These are phyloP conservation scores for Tulasnella sp. DNA, from an alignment of 768 basidiomycete genomes.

Conservation along the genomic window DNA sequence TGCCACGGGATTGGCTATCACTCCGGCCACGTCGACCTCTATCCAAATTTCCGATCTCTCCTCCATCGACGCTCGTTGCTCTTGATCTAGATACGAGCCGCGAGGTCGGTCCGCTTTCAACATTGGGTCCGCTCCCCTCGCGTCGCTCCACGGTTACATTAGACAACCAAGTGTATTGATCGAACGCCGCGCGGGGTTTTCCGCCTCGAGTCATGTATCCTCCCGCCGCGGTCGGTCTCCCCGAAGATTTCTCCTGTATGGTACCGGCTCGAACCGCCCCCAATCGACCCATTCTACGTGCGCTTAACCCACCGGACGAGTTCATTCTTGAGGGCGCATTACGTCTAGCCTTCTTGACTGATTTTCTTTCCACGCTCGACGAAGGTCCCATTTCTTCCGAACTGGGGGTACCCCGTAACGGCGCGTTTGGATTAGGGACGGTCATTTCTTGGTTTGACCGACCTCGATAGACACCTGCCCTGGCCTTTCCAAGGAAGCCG, in stretches of 20 bases:
- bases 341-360: too few species aligned
- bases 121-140: not conserved
- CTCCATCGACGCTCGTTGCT: not conserved
- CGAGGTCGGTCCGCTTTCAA: conserved; percentile 11
- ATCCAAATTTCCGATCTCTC: conserved; percentile 27
- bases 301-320: too few species aligned
- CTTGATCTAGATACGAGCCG: conserved; percentile 14
- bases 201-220: conserved; percentile 42
- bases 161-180: conserved; percentile 59
- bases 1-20: conserved; percentile 17
- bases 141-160: conserved; percentile 50
- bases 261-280: too few species aligned
- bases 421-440: not conserved
- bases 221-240: conserved; percentile 12
- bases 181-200: conserved; percentile 37
- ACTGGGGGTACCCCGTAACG: not conserved
- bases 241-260: not conserved
- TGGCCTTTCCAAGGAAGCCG: conserved; percentile 12
- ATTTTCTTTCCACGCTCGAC: not conserved
- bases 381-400: not conserved
- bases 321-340: too few species aligned
- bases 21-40: conserved; percentile 31
- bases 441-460: not conserved
- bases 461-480: not conserved
- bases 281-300: too few species aligned